These are phyloP conservation scores for Discostella stelligera DNA, from an alignment of 352 stramenopile species.

Conservation along the genomic window DNA sequence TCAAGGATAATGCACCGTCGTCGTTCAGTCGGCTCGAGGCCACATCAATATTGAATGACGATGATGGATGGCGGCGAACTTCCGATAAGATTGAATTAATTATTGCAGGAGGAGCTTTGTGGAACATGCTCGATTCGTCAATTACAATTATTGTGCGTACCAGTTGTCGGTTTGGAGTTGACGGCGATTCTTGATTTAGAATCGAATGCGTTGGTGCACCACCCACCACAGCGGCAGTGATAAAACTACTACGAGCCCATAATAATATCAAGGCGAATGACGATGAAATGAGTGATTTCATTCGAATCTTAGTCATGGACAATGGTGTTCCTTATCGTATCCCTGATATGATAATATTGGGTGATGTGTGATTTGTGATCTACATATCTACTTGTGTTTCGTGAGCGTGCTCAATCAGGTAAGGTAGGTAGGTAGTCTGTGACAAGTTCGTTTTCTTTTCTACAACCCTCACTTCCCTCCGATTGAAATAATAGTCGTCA, in stretches of 20 bases:
- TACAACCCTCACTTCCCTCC: no score
- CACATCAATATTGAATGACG: slow-evolving; percentile 45
- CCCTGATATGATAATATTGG: no score
- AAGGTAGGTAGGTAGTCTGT: no score
- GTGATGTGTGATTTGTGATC: no score
- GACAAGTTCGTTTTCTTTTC: no score
- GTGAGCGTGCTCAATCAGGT: no score
- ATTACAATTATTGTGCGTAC: no score
- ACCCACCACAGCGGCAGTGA: neutral
- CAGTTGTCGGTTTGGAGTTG: slow-evolving; percentile 2
- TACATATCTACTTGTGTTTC: no score
- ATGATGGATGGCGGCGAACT: slow-evolving; percentile 10
- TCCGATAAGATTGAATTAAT: slow-evolving; percentile 30
- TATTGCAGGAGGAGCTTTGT: slow-evolving; percentile 18
- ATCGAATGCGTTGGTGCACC: neutral
- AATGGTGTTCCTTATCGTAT: no score
- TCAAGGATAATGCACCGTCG: slow-evolving; percentile 18
- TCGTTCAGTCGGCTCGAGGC: slow-evolving; percentile 40
- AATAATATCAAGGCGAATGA: neutral
- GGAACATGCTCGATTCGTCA: slow-evolving; percentile 21
- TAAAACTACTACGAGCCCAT: slow-evolving; percentile 1
- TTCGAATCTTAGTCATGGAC: no score
- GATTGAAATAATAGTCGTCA: no score
- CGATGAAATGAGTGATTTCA: no score
- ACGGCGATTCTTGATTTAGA: neutral